These are phyloP conservation scores for Boletus rubropictus DNA, from an alignment of 768 basidiomycete species.

Conservation along the genomic window DNA sequence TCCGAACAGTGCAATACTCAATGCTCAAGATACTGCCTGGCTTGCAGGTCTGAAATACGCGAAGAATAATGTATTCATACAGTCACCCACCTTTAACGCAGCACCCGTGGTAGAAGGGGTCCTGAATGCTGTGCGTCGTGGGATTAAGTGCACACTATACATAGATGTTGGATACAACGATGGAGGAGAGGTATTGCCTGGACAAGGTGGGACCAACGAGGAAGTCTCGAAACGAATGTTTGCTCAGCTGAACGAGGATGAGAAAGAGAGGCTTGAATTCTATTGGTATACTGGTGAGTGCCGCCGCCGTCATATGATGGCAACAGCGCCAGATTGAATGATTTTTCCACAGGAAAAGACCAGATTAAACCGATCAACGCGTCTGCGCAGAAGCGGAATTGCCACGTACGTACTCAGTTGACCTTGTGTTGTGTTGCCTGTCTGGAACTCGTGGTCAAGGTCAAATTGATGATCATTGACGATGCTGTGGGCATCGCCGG, in stretches of 20 bases:
- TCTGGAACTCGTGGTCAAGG: constrained; percentile 20
- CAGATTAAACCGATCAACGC: constrained; percentile 62
- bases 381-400: constrained; percentile 61
- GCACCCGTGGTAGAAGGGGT: constrained; percentile 53
- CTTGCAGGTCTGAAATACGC: constrained; percentile 58
- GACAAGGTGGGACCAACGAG: constrained; percentile 70
- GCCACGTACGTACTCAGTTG: constrained; percentile 42
- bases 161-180: constrained; percentile 55
- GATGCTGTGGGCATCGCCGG: constrained; percentile 60
- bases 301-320: neutral
- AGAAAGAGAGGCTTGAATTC: constrained; percentile 43
- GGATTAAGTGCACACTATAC: constrained; percentile 55
- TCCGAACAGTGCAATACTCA: constrained; percentile 34
- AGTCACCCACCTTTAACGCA: constrained; percentile 70
- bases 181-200: constrained; percentile 56
- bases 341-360: constrained; percentile 42
- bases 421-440: neutral
- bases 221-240: constrained; percentile 59
- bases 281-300: constrained; percentile 47
- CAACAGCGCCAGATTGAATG: neutral
- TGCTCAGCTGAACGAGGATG: constrained; percentile 40
- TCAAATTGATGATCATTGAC: constrained; percentile 66
- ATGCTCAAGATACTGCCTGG: constrained; percentile 67
- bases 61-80: constrained; percentile 59
- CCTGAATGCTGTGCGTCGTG: constrained; percentile 55